Evolutionary conservation across 1,139 yeast species (phyloP).

Genomic region (Geotrichum cucujoidarum): DNA sequence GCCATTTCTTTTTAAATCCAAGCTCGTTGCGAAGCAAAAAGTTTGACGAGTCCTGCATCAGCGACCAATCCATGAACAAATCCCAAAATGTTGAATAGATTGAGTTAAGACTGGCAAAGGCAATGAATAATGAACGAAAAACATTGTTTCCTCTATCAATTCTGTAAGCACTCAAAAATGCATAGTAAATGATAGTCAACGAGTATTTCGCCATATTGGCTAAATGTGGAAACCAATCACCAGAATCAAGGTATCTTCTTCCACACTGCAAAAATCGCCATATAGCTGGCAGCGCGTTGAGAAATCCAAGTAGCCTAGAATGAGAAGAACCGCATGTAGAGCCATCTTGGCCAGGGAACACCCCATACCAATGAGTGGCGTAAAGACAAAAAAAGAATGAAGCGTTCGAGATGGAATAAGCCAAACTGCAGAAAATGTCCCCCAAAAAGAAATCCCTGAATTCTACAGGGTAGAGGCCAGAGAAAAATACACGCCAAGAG

Average conservation of each 20-base stretch:
- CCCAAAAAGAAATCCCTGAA: slow-evolving; percentile 91
- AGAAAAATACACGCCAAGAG: slow-evolving; percentile 62
- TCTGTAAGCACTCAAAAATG: slow-evolving; percentile 74
- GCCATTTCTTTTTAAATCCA: slow-evolving; percentile 52
- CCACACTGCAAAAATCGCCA: slow-evolving; percentile 90
- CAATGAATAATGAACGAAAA: slow-evolving; percentile 57
- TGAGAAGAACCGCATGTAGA: slow-evolving; percentile 70
- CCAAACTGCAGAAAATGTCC: slow-evolving; percentile 80
- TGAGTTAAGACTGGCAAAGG: slow-evolving; percentile 72
- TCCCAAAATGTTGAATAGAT: slow-evolving; percentile 77
- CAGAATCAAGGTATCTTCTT: slow-evolving; percentile 87
- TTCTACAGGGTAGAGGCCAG: slow-evolving; percentile 92
- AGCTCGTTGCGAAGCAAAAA: slow-evolving; percentile 65
- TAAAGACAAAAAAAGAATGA: slow-evolving; percentile 84
- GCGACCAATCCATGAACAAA: slow-evolving; percentile 91
- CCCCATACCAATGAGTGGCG: slow-evolving; percentile 54
- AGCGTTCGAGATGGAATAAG: slow-evolving; percentile 80
- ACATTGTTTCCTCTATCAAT: slow-evolving; percentile 44
- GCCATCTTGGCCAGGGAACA: slow-evolving; percentile 41
- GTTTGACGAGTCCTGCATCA: slow-evolving; percentile 71
- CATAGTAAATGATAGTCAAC: slow-evolving; percentile 61
- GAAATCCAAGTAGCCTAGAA: slow-evolving; percentile 73
- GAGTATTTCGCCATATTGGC: slow-evolving; percentile 83
- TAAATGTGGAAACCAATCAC: slow-evolving; percentile 94
- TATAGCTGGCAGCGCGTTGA: slow-evolving; percentile 76